These are phyloP conservation scores for Emergomyces pasteurianus DNA, from an alignment of 2,329 filamentous ascomycete species.

Conservation along the genomic window DNA sequence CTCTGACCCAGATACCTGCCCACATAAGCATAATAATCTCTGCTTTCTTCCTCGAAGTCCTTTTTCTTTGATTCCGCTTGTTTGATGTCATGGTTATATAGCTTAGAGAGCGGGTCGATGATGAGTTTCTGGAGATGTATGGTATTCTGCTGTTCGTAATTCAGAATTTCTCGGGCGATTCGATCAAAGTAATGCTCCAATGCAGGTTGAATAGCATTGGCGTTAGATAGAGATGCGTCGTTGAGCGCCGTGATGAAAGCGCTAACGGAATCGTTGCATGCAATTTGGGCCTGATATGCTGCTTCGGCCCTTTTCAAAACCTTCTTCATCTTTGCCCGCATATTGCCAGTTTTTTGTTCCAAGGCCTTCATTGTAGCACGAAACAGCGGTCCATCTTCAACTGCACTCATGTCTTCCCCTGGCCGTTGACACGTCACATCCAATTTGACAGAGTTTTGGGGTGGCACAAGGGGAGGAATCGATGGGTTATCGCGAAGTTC, in stretches of 20 bases:
- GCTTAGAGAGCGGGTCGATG: slow-evolving; percentile 81
- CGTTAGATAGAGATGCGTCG: slow-evolving; percentile 81
- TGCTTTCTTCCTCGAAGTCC: slow-evolving; percentile 97
- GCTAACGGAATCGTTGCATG: slow-evolving; percentile 74
- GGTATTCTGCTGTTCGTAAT: slow-evolving; percentile 77
- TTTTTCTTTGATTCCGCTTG: slow-evolving; percentile 93
- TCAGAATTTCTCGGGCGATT: slow-evolving; percentile 79
- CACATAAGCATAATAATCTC: slow-evolving; percentile 95
- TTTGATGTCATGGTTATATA: slow-evolving; percentile 95
- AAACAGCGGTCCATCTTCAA: slow-evolving; percentile 90
- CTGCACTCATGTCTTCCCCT: slow-evolving; percentile 69
- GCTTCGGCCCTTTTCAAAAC: slow-evolving; percentile 89
- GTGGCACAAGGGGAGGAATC: slow-evolving; percentile 19
- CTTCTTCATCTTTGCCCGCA: slow-evolving; percentile 91
- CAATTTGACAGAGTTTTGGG: slow-evolving; percentile 52
- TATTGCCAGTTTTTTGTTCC: slow-evolving; percentile 91
- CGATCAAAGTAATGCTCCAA: slow-evolving; percentile 98
- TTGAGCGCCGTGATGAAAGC: slow-evolving; percentile 75
- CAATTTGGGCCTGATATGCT: slow-evolving; percentile 63
- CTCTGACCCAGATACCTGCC: slow-evolving; percentile 91
- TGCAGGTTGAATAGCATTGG: slow-evolving; percentile 91
- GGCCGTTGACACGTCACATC: slow-evolving; percentile 80
- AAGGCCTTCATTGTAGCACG: slow-evolving; percentile 91
- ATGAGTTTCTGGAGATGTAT: slow-evolving; percentile 79
- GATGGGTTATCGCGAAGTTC: slow-evolving; percentile 5